A percentile compares a stretch with the other conserved stretches of the same genome.
phyloP scores from a whole-genome alignment of 805 yeast species.

The Yamadazyma tumulicola region DNA sequence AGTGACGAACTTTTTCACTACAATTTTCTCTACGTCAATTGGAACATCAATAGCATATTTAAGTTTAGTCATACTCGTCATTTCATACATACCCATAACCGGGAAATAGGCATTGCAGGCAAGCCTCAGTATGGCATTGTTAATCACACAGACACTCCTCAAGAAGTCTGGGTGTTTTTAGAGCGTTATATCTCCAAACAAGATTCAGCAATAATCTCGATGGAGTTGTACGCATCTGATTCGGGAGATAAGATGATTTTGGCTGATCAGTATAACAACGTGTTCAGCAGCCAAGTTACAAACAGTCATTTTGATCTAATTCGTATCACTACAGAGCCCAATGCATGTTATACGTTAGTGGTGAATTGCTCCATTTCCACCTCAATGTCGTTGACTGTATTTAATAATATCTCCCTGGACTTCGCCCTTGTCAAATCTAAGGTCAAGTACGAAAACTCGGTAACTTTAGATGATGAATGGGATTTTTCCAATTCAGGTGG shows the following conservation, averaged over 20 bases:
- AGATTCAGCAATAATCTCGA: constrained; percentile 8
- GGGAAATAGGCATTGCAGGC: constrained; percentile 16
- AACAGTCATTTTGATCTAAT: constrained; percentile 36
- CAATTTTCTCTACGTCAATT: constrained; percentile 61
- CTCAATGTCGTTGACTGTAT: constrained; percentile 24
- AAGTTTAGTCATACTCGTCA: constrained; percentile 21
- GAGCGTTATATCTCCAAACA: constrained; percentile 24
- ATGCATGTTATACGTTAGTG: constrained; percentile 23
- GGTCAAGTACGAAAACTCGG: constrained; percentile 15
- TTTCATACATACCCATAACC: constrained; percentile 16
- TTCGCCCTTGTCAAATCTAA: constrained; percentile 27
- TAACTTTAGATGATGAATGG: constrained; percentile 43
- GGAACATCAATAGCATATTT: constrained; percentile 45
- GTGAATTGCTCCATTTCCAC: constrained; percentile 18
- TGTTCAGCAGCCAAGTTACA: constrained; percentile 23
- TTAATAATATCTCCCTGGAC: constrained; percentile 25
- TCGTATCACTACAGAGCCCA: constrained; percentile 24
- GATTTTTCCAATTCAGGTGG: constrained; percentile 47
- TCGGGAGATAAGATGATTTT: constrained; percentile 28
- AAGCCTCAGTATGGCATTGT: constrained; percentile 44
- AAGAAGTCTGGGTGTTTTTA: constrained; percentile 45
- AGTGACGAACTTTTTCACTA: constrained; percentile 25
- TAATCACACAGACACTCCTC: constrained; percentile 23
- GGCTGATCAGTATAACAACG: constrained; percentile 19
- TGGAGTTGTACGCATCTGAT: constrained; percentile 21